Conservation (phyloP, 345 rosid genomes). For the Dovyalis caffra region DNA sequence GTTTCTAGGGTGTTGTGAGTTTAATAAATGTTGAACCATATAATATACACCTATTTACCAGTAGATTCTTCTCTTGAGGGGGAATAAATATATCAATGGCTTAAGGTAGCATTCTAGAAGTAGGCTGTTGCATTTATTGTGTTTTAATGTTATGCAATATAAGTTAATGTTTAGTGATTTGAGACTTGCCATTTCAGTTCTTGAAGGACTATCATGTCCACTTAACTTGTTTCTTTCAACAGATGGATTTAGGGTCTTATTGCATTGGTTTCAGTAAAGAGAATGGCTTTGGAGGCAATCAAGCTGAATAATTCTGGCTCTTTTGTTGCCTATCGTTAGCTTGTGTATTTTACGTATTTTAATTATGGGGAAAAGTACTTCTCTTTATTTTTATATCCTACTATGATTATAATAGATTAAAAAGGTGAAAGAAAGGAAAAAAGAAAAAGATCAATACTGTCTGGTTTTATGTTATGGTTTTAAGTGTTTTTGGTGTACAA, state of each 20-base stretch:
- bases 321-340: no score
- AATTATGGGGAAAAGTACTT: neutral
- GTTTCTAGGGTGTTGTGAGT: neutral
- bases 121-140: neutral
- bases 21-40: neutral
- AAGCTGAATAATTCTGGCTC: neutral
- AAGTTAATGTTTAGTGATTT: neutral
- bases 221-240: neutral
- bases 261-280: neutral
- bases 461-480: neutral
- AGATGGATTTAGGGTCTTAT: neutral
- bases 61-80: neutral
- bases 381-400: neutral
- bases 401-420: neutral
- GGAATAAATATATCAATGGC: neutral
- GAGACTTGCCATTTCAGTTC: neutral
- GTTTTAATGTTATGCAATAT: neutral
- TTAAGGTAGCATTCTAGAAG: neutral
- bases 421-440: neutral
- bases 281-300: neutral
- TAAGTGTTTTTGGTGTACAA: slow-evolving; percentile 1
- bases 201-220: neutral
- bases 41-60: neutral
- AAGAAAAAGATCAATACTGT: neutral
- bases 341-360: neutral